phyloP scores from a whole-genome alignment of 148 eudicot species.

The Spergularia marina region DNA sequence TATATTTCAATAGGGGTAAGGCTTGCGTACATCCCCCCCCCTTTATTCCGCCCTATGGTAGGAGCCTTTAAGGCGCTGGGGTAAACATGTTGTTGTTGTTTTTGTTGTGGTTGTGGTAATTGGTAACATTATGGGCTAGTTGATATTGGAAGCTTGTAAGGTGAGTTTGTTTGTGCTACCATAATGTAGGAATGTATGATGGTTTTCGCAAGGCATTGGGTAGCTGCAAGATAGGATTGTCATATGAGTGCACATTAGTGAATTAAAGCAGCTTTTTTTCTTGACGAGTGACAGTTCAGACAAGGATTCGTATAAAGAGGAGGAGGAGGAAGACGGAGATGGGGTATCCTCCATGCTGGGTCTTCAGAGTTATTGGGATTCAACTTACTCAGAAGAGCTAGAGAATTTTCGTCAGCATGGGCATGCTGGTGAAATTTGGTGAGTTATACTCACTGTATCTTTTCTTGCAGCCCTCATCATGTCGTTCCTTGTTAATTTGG shows the following conservation, averaged over 20 bases:
- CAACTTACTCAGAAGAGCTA: slow-evolving; percentile 79
- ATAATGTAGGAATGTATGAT: background rate
- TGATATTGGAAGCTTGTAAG: background rate
- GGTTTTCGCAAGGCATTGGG: background rate
- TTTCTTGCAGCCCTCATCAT: background rate
- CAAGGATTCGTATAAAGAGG: slow-evolving; percentile 76
- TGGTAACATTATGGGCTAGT: background rate
- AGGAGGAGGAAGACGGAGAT: slow-evolving; percentile 73
- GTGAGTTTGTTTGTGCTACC: background rate
- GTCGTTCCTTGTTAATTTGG: background rate
- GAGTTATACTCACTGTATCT: slow-evolving; percentile 23
- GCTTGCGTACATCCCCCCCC: too few relatives aligned
- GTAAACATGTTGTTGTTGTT: too few relatives aligned
- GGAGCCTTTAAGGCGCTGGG: too few relatives aligned
- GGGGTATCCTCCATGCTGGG: slow-evolving; percentile 83
- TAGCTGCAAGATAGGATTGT: background rate
- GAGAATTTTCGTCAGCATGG: slow-evolving; percentile 93
- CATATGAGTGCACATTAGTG: background rate
- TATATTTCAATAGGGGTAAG: too few relatives aligned
- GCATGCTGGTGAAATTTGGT: slow-evolving; percentile 99
- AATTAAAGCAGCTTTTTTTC: background rate
- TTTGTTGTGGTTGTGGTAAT: too few relatives aligned
- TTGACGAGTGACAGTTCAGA: slow-evolving; percentile 63
- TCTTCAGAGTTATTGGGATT: slow-evolving; percentile 98
- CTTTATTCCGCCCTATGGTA: too few relatives aligned